Percentiles rank a stretch among this genome's conserved stretches.
These are phyloP conservation scores for Talaromyces pinophilus DNA, from an alignment of 2,329 filamentous ascomycete genomes.

Conservation along the genomic window DNA sequence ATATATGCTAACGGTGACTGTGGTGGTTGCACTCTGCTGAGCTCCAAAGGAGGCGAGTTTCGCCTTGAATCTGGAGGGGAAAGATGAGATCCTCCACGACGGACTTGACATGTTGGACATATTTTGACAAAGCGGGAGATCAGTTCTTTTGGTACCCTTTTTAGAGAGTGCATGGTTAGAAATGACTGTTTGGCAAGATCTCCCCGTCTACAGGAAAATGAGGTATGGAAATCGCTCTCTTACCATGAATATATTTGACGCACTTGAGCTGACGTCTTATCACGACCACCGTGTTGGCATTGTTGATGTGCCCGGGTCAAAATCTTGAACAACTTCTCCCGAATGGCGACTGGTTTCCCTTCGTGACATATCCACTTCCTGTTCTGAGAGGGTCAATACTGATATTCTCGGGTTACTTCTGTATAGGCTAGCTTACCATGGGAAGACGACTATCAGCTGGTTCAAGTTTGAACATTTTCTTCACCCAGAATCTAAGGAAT, in stretches of 20 bases:
- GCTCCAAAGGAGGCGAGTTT: slow-evolving; percentile 41
- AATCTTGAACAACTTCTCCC: slow-evolving; percentile 55
- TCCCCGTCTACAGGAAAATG: not conserved
- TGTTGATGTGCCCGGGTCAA: slow-evolving; percentile 53
- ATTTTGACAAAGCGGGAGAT: slow-evolving; percentile 56
- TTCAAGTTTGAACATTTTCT: slow-evolving; percentile 55
- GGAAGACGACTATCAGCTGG: slow-evolving; percentile 40
- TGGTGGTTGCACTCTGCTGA: slow-evolving; percentile 34
- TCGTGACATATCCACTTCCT: slow-evolving; percentile 52
- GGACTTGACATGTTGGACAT: slow-evolving; percentile 53
- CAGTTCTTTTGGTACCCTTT: slow-evolving; percentile 54
- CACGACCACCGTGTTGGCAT: slow-evolving; percentile 54
- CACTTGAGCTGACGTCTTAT: slow-evolving; percentile 56
- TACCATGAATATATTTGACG: slow-evolving; percentile 55
- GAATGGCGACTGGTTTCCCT: slow-evolving; percentile 55
- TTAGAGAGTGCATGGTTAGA: not conserved
- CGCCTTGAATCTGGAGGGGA: slow-evolving; percentile 45
- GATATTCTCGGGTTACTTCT: not conserved
- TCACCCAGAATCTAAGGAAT: slow-evolving; percentile 51
- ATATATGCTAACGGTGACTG: slow-evolving; percentile 12
- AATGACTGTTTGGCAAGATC: not conserved
- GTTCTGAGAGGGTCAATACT: slow-evolving; percentile 30
- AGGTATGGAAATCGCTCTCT: slow-evolving; percentile 18
- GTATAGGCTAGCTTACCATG: slow-evolving; percentile 36
- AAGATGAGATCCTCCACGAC: slow-evolving; percentile 45